These are phyloP conservation scores for Paracamarosporium sp. DNA, from an alignment of 2,329 filamentous ascomycete species.

Conservation along the genomic window DNA sequence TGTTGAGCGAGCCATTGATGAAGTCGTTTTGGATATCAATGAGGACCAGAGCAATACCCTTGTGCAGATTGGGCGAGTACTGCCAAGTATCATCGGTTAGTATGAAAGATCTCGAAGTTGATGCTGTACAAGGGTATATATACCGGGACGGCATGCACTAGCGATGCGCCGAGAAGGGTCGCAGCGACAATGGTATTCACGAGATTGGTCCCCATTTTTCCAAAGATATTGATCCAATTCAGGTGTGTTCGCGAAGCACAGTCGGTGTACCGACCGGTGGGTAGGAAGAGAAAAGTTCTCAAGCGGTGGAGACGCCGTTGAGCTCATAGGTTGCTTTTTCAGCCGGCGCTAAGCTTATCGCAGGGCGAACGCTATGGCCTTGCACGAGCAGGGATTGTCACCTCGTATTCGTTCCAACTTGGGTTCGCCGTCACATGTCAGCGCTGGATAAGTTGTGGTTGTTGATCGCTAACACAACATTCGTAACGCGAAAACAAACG, in stretches of 20 bases:
- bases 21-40: conserved; percentile 37
- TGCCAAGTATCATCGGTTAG: neutral
- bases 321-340: neutral
- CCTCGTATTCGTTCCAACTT: no score
- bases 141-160: conserved; percentile 15
- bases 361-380: neutral
- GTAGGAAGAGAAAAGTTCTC: neutral
- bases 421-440: no score
- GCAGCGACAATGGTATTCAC: neutral
- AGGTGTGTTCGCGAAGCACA: neutral
- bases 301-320: neutral
- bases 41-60: conserved; percentile 26
- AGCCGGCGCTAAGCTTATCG: neutral
- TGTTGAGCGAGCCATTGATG: conserved; percentile 28
- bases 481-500: no score
- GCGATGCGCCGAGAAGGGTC: neutral
- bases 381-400: neutral
- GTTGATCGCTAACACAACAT: no score
- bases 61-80: conserved; percentile 26
- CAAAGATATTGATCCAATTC: neutral
- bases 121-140: neutral
- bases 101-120: neutral
- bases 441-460: no score
- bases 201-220: neutral
- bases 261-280: neutral